phyloP scores from a whole-genome alignment of 2,329 filamentous ascomycete species.

The Tolypocladium sp. region DNA sequence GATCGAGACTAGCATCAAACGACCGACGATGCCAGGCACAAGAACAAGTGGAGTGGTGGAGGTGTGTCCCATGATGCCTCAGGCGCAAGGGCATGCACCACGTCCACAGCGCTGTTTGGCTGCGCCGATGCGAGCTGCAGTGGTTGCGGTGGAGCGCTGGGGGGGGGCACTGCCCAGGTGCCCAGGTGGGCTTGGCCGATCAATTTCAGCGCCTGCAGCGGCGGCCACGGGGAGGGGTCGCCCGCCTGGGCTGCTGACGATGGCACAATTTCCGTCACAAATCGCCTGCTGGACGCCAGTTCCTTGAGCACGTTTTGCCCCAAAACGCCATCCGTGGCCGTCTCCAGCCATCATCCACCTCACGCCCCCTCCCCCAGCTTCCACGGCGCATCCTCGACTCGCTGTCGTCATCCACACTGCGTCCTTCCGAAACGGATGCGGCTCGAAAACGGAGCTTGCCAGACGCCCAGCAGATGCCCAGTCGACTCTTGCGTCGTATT shows the following conservation, averaged over 20 bases:
- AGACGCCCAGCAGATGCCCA: not conserved
- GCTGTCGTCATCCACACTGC: not conserved
- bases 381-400: not conserved
- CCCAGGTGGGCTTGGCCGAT: not conserved
- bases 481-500: not conserved
- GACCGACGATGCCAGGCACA: not conserved
- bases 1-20: not conserved
- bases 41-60: not conserved
- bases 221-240: not conserved
- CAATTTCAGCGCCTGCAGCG: not conserved
- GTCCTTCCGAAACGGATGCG: not conserved
- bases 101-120: not conserved
- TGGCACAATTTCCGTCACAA: not conserved
- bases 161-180: not conserved
- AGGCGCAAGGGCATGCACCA: not conserved
- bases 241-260: not conserved
- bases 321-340: not conserved
- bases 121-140: not conserved
- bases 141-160: not conserved
- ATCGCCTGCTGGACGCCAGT: not conserved
- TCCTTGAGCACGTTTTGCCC: not conserved
- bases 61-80: not conserved
- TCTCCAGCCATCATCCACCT: not conserved
- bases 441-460: not conserved
- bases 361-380: not conserved